Percentiles rank a stretch among this genome's conserved stretches.
phyloP scores from a whole-genome alignment of 2,329 filamentous ascomycete genomes.

The Conoideocrella luteorostrata region DNA sequence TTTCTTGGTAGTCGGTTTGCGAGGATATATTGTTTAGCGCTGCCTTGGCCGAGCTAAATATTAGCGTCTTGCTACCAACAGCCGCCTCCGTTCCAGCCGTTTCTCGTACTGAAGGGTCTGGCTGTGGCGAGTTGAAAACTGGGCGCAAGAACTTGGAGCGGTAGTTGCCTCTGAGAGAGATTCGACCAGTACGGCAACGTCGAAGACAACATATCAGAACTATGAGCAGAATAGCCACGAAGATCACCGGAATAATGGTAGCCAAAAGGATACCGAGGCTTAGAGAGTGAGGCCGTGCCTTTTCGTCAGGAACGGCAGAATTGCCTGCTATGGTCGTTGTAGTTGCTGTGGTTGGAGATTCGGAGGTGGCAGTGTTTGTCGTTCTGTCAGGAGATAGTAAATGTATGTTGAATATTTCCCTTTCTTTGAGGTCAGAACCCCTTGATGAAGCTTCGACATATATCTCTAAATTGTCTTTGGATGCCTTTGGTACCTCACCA shows the following conservation, averaged over 20 bases:
- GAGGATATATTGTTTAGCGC: constrained; percentile 20
- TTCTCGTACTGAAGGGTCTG: constrained; percentile 18
- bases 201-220: constrained; percentile 28
- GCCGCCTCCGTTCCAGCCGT: constrained; percentile 11
- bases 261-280: constrained; percentile 34
- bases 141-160: constrained; percentile 27
- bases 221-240: constrained; percentile 26
- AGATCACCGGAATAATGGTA: constrained; percentile 36
- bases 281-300: constrained; percentile 15
- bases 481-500: constrained; percentile 32
- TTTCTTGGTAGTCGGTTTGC: constrained; percentile 14
- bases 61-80: constrained; percentile 10
- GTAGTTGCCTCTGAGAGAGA: constrained; percentile 22
- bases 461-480: constrained; percentile 25
- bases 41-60: constrained; percentile 14
- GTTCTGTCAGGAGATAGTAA: constrained; percentile 23
- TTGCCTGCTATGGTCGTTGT: constrained; percentile 17
- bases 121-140: constrained; percentile 20
- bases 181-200: constrained; percentile 22
- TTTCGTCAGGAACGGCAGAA: constrained; percentile 9
- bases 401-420: constrained; percentile 29
- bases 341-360: constrained; percentile 17
- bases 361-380: constrained; percentile 16
- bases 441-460: constrained; percentile 27
- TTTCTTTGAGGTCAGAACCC: constrained; percentile 27